Percentiles rank a stretch among this genome's conserved stretches.
Evolutionary conservation across 2,329 filamentous ascomycete genomes (phyloP).

Genomic region (Dactylellina haptotyla): DNA sequence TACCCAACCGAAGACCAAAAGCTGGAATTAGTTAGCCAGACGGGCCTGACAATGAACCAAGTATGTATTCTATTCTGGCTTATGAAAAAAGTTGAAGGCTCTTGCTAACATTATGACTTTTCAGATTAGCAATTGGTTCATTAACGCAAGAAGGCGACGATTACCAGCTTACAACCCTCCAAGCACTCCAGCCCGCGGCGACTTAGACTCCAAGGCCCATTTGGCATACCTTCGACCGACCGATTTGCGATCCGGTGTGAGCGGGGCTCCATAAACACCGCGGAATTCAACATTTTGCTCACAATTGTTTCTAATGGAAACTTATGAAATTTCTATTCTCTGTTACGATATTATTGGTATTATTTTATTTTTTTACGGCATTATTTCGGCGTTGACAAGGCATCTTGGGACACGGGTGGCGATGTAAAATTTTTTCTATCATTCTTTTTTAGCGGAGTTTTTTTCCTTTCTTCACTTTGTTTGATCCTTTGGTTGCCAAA

Average conservation of each 20-base stretch:
- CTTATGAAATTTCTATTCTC: constrained; percentile 16
- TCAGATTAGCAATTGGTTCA: constrained; percentile 81
- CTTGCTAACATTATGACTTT: constrained; percentile 37
- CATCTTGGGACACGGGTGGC: constrained; percentile 41
- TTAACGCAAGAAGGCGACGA: constrained; percentile 77
- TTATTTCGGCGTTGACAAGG: constrained; percentile 50
- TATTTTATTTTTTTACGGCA: constrained; percentile 24
- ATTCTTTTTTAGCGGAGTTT: constrained; percentile 28
- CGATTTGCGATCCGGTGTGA: constrained; percentile 42
- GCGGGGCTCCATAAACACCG: constrained; percentile 37
- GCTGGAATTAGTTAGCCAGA: constrained; percentile 79
- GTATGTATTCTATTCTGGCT: constrained; percentile 50
- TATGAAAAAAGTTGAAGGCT: background rate
- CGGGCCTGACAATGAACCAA: constrained; percentile 74
- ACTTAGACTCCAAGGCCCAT: constrained; percentile 45
- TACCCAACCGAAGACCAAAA: constrained; percentile 92
- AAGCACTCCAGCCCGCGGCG: constrained; percentile 23
- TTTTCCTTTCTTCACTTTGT: constrained; percentile 8
- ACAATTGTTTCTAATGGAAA: constrained; percentile 9
- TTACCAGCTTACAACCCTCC: constrained; percentile 62
- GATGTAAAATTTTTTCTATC: constrained; percentile 41
- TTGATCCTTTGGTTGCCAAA: no score
- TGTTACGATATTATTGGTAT: constrained; percentile 34
- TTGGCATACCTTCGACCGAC: constrained; percentile 46
- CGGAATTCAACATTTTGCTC: constrained; percentile 8